Percentiles rank a stretch among this genome's conserved stretches.
phyloP scores from a whole-genome alignment of 2,329 filamentous ascomycete species.

The Trichoderma simmonsii region DNA sequence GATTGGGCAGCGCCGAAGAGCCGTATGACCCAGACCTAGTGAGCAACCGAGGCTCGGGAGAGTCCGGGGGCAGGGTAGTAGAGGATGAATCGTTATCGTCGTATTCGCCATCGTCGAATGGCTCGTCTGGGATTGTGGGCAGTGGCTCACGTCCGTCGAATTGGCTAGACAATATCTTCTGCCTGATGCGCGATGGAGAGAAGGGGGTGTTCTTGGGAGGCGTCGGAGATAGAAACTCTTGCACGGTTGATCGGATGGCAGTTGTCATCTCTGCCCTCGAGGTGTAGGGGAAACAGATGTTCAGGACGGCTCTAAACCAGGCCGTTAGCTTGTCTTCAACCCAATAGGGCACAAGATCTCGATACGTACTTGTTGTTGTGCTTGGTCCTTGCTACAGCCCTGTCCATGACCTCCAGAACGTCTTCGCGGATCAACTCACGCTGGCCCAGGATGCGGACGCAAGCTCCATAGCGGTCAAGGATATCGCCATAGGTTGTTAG shows the following conservation, averaged over 20 bases:
- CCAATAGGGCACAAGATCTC: not conserved
- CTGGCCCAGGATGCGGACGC: slow-evolving; percentile 81
- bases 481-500: slow-evolving; percentile 90
- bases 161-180: slow-evolving; percentile 74
- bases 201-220: slow-evolving; percentile 67
- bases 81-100: slow-evolving; percentile 51
- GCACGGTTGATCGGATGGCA: slow-evolving; percentile 81
- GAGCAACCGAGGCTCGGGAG: slow-evolving; percentile 42
- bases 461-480: slow-evolving; percentile 86
- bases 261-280: slow-evolving; percentile 93
- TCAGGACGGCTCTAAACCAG: slow-evolving; percentile 57
- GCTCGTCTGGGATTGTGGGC: slow-evolving; percentile 48
- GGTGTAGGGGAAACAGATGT: slow-evolving; percentile 97
- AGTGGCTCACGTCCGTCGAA: slow-evolving; percentile 47
- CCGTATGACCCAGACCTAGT: slow-evolving; percentile 33
- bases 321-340: slow-evolving; percentile 4
- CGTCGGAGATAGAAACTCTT: slow-evolving; percentile 76
- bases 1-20: slow-evolving; percentile 57
- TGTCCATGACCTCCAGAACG: slow-evolving; percentile 83
- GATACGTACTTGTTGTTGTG: slow-evolving; percentile 70
- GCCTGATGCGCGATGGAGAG: slow-evolving; percentile 80
- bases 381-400: slow-evolving; percentile 80
- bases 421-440: slow-evolving; percentile 80
- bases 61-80: slow-evolving; percentile 56
- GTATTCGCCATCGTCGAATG: slow-evolving; percentile 46